phyloP scores from a whole-genome alignment of 2,329 filamentous ascomycete genomes.

The Aotearoamyces nothofagi region DNA sequence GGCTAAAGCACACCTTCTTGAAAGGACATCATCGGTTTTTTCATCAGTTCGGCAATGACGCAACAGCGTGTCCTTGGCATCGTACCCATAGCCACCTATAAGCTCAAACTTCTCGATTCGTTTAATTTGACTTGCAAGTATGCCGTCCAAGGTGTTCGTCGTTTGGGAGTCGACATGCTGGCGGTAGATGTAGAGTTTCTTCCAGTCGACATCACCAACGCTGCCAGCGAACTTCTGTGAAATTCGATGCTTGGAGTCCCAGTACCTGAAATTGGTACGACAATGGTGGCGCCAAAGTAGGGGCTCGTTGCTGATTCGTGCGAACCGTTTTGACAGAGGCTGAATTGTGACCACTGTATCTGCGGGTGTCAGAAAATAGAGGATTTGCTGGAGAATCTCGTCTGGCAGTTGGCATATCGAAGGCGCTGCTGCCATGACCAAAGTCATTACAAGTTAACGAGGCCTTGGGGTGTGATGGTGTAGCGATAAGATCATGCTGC shows the following conservation, averaged over 20 bases:
- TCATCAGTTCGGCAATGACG: slow-evolving; percentile 42
- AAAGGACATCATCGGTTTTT: slow-evolving; percentile 56
- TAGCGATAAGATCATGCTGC: no score
- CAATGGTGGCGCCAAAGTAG: slow-evolving; percentile 75
- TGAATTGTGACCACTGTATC: slow-evolving; percentile 34
- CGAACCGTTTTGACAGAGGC: slow-evolving; percentile 45
- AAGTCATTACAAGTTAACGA: no score
- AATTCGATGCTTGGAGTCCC: slow-evolving; percentile 54
- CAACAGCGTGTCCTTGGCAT: slow-evolving; percentile 74
- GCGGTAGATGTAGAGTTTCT: slow-evolving; percentile 44
- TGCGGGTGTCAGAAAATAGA: slow-evolving; percentile 43
- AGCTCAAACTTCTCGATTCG: slow-evolving; percentile 55
- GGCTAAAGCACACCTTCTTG: slow-evolving; percentile 37
- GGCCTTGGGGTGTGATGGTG: no score
- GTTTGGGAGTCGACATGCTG: slow-evolving; percentile 35
- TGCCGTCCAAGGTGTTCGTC: slow-evolving; percentile 42
- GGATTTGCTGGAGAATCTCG: slow-evolving; percentile 71
- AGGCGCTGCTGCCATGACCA: no score
- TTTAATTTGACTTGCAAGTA: slow-evolving; percentile 55
- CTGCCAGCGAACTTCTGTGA: slow-evolving; percentile 34
- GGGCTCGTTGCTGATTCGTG: slow-evolving; percentile 51
- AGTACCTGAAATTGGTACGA: slow-evolving; percentile 51
- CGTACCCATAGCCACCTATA: slow-evolving; percentile 63
- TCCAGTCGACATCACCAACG: slow-evolving; percentile 57
- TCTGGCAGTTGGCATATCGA: slow-evolving; percentile 36